These are phyloP conservation scores for Trichodelitschia bisporula DNA, from an alignment of 495 filamentous ascomycete genomes.

Conservation along the genomic window DNA sequence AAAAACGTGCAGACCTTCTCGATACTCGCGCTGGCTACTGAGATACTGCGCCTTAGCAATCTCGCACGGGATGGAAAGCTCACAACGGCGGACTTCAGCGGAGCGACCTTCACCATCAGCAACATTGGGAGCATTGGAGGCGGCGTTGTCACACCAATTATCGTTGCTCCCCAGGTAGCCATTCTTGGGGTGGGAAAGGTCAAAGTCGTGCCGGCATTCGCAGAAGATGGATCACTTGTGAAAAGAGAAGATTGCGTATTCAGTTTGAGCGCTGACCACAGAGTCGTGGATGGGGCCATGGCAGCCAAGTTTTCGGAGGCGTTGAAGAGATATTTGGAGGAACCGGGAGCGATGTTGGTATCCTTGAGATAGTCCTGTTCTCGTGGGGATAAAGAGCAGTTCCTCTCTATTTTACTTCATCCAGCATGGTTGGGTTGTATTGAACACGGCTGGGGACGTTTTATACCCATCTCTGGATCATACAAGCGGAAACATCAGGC, in stretches of 20 bases:
- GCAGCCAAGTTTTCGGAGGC: slow-evolving; percentile 72
- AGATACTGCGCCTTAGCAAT: slow-evolving; percentile 45
- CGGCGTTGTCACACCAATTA: slow-evolving; percentile 74
- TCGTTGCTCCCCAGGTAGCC: slow-evolving; percentile 68
- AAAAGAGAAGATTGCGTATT: slow-evolving; percentile 52
- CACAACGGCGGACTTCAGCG: slow-evolving; percentile 46
- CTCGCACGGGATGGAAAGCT: slow-evolving; percentile 54
- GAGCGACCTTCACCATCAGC: slow-evolving; percentile 83
- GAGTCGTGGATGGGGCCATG: slow-evolving; percentile 82
- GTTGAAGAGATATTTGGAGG: slow-evolving; percentile 53
- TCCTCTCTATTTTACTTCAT: no score
- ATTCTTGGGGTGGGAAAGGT: slow-evolving; percentile 77
- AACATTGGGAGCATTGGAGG: slow-evolving; percentile 97
- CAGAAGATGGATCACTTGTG: slow-evolving; percentile 26
- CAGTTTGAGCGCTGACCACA: slow-evolving; percentile 93
- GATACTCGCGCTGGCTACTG: slow-evolving; percentile 50
- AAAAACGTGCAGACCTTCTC: slow-evolving; percentile 53
- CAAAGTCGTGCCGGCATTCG: slow-evolving; percentile 47
- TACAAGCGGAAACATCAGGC: no score
- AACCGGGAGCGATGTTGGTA: slow-evolving; percentile 61
- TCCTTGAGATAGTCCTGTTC: slow-evolving; percentile 11
- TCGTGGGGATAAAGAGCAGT: no score
- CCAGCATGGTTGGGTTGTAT: no score
- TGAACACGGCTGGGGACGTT: no score
- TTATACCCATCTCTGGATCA: no score